Evolutionary conservation across 2,329 filamentous ascomycete species (phyloP).

Genomic region (Fusarium beomiforme): DNA sequence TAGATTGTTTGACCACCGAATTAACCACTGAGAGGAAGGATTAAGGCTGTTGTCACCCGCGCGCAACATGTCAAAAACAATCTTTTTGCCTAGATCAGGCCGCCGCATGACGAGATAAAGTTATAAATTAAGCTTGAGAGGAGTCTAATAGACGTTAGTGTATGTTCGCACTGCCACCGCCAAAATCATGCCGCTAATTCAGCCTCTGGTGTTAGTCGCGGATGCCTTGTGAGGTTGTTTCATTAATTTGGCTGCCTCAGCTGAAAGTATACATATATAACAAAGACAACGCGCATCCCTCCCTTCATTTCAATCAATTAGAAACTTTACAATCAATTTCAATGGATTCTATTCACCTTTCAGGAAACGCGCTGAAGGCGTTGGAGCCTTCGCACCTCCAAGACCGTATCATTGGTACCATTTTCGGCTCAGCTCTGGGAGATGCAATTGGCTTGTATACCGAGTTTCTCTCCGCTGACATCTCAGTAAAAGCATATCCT

Average conservation of each 20-base stretch:
- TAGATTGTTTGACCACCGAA: background rate
- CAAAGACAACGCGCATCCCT: background rate
- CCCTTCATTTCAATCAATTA: no score
- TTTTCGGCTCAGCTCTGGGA: constrained; percentile 62
- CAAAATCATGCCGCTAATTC: constrained; percentile 17
- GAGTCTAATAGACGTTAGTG: background rate
- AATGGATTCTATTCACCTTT: constrained; percentile 27
- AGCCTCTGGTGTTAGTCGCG: constrained; percentile 9
- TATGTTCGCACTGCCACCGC: constrained; percentile 34
- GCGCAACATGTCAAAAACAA: background rate
- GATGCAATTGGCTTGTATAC: constrained; percentile 66
- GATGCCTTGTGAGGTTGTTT: constrained; percentile 25
- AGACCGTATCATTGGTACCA: constrained; percentile 55
- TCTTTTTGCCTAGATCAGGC: background rate
- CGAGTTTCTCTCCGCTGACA: constrained; percentile 56
- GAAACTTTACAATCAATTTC: background rate
- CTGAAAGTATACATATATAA: background rate
- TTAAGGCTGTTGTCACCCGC: background rate
- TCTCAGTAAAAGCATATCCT: constrained; percentile 50
- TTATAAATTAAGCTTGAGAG: background rate
- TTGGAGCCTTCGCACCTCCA: constrained; percentile 41
- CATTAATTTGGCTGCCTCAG: constrained; percentile 27
- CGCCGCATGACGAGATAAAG: background rate
- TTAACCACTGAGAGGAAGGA: background rate
- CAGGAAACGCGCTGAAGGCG: constrained; percentile 21